These are phyloP conservation scores for Closterium sp. DNA, from an alignment of 139 green algal species.

Conservation along the genomic window DNA sequence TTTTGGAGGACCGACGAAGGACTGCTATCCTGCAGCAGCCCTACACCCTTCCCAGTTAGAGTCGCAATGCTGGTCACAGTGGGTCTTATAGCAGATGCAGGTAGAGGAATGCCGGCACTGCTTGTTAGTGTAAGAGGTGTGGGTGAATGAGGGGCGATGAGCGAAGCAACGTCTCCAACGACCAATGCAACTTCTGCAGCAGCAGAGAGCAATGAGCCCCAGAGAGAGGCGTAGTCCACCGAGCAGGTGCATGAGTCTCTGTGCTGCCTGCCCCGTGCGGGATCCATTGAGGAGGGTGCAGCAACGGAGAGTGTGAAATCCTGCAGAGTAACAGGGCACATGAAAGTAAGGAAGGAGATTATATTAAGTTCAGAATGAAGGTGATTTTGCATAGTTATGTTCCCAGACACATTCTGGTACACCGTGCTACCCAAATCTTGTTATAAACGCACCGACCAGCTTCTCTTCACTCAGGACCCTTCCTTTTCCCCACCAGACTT, in stretches of 20 bases:
- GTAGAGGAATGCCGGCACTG: neutral
- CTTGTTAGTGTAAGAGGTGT: neutral
- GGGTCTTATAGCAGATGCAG: neutral
- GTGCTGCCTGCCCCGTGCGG: neutral
- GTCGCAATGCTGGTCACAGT: neutral
- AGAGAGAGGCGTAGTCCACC: neutral
- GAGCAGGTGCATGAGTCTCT: neutral
- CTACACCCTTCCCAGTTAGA: neutral
- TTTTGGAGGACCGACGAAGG: neutral
- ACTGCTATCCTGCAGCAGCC: neutral
- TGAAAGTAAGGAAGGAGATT: neutral
- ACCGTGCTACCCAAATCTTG: too few relatives aligned
- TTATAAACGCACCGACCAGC: too few relatives aligned
- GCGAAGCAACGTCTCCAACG: neutral
- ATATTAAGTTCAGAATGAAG: neutral
- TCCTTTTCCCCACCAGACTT: neutral
- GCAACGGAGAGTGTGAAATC: neutral
- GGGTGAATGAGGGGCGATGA: neutral
- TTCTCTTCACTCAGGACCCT: too few relatives aligned
- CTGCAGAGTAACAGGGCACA: neutral
- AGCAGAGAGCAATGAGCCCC: neutral
- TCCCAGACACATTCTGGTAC: too few relatives aligned
- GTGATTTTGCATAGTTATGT: too few relatives aligned
- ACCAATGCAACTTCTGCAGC: neutral
- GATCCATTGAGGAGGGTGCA: neutral